phyloP scores from a whole-genome alignment of 1,284 basidiomycete species.

The Ustilago trichophora region DNA sequence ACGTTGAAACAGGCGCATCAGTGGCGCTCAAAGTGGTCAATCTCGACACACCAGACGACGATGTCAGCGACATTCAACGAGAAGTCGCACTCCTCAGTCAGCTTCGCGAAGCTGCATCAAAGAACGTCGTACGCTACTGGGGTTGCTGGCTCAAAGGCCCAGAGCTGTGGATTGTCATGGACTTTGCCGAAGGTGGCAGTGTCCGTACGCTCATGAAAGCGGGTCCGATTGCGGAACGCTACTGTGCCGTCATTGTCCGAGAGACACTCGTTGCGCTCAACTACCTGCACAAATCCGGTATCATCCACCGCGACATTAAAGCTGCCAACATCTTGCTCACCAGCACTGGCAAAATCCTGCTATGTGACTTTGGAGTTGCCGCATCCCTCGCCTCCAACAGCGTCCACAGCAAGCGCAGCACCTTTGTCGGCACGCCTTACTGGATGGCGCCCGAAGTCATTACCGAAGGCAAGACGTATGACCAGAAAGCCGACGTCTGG shows the following conservation, averaged over 20 bases:
- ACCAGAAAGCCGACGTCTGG: constrained; percentile 56
- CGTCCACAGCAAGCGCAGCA: constrained; percentile 67
- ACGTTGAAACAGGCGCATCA: constrained; percentile 81
- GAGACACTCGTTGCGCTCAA: constrained; percentile 72
- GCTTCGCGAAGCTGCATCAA: constrained; percentile 77
- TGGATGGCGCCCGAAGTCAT: constrained; percentile 63
- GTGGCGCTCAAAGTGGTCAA: constrained; percentile 98
- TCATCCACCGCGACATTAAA: constrained; percentile 58
- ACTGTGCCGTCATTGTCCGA: constrained; percentile 84
- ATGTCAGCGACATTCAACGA: constrained; percentile 94
- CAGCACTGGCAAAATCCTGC: constrained; percentile 39
- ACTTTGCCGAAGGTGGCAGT: constrained; percentile 93
- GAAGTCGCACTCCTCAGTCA: constrained; percentile 93
- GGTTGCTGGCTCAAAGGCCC: constrained; percentile 94
- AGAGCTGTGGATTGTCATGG: constrained; percentile 99
- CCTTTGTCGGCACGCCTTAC: constrained; percentile 57
- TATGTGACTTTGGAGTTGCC: constrained; percentile 70
- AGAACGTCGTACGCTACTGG: constrained; percentile 94
- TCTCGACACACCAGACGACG: constrained; percentile 88
- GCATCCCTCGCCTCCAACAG: constrained; percentile 79
- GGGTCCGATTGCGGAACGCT: constrained; percentile 83
- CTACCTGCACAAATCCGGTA: constrained; percentile 49
- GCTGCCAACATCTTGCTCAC: constrained; percentile 57
- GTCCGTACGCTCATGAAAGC: constrained; percentile 85
- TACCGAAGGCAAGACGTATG: constrained; percentile 67